phyloP scores from a whole-genome alignment of 768 basidiomycete genomes.

The Lepiota venenata region DNA sequence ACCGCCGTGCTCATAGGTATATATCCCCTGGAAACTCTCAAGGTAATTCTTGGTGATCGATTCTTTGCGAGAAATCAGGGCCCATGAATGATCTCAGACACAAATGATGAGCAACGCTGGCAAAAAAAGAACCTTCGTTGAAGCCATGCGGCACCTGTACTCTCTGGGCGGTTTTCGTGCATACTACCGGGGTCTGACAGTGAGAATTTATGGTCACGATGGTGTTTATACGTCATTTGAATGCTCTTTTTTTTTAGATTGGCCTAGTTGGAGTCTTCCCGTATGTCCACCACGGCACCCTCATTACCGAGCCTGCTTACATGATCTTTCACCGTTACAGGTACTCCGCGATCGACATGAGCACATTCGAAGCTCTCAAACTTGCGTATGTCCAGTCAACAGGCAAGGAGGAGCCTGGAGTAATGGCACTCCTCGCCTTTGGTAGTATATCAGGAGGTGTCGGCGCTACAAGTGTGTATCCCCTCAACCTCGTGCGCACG shows the following conservation, averaged over 20 bases:
- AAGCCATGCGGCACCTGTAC: conserved; percentile 76
- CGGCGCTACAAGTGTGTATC: conserved; percentile 92
- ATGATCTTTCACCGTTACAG: conserved; percentile 28
- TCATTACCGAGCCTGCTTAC: not conserved
- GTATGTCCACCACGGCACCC: conserved; percentile 36
- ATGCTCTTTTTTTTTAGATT: conserved; percentile 53
- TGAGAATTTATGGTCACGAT: conserved; percentile 37
- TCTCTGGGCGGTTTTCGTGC: conserved; percentile 71
- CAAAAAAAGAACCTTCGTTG: conserved; percentile 44
- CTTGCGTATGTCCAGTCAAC: conserved; percentile 85
- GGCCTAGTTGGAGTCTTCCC: conserved; percentile 97
- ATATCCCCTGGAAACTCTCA: conserved; percentile 95
- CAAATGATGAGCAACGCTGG: conserved; percentile 95
- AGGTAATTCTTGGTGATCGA: conserved; percentile 42
- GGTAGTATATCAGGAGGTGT: conserved; percentile 93
- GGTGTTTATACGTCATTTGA: not conserved
- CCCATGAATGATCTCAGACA: conserved; percentile 43
- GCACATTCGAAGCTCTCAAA: conserved; percentile 95
- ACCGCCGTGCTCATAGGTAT: conserved; percentile 55
- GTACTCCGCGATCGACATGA: conserved; percentile 96
- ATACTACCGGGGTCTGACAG: conserved; percentile 88
- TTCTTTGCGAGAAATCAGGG: conserved; percentile 5
- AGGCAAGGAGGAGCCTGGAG: conserved; percentile 85
- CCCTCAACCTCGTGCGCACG: conserved; percentile 88
- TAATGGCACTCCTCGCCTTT: conserved; percentile 83